Evolutionary conservation across 148 eudicot genomes (phyloP), one percentile per base, ranked within the genome.

Genomic region (Heliosperma pusillum): DNA sequence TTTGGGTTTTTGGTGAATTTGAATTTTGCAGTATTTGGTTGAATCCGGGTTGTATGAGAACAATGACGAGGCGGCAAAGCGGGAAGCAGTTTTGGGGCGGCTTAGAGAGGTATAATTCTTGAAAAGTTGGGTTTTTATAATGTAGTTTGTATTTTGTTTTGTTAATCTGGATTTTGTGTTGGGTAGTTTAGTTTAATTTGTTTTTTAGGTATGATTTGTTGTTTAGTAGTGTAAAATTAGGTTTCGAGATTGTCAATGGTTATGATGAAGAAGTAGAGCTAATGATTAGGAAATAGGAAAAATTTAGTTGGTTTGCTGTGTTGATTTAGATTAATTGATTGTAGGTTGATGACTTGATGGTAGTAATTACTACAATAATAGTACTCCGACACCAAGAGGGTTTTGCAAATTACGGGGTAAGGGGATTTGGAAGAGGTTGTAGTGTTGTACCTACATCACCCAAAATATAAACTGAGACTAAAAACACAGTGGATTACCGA

Each of bases 31-130:
- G 98, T 88, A 86, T 84, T 75, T 93, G 97, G 83, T 80, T 19
- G 84, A 87, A 26, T 77, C 86, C 27, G 91, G 87, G 66, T 79
- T 93, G 0, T 86, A 93, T 60, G 98, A 93, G 61, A 89, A 86
- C 77, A 66, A 85, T 1, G 93, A 87, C 66, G 97, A 88, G 76
- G 77, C 84, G 65, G 79, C 80, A 10, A 91, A 85, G 86, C 85
- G 95, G 74, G 89, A 86, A 65, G 82, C 74, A 45, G 92, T 93
- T 86, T 88, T 93, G 70, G 78, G 55, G 53, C 88, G 87, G 53
- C 90, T 93, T 58, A 85, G 85, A 69, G 74, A 89, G 92, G 98
- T 89, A 84, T 33, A 17, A 29, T 26, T 44, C 22, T 44, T 16
- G 17, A 13, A 9, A 19, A n/a, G 21, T 68, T 15, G 24, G 17